Evolutionary conservation across 1,284 basidiomycete species (phyloP).

Genomic region (Tremellales sp.): DNA sequence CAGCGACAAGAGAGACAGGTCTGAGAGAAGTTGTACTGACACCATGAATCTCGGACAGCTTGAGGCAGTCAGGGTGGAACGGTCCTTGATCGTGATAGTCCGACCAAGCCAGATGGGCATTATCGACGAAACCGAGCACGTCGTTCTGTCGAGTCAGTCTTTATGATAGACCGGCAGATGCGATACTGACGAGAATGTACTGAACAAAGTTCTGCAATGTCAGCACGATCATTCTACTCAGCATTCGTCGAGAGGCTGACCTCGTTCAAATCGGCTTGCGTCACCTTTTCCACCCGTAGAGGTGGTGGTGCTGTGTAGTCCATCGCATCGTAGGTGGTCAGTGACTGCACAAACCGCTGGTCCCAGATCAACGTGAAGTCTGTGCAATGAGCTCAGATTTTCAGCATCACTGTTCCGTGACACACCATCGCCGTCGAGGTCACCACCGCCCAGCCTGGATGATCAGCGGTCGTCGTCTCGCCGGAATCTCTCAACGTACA

Average conservation of each 20-base stretch:
- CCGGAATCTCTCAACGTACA: constrained; percentile 17
- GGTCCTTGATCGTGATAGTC: constrained; percentile 23
- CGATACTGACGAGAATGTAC: constrained; percentile 38
- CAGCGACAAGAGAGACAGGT: neutral
- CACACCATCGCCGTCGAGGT: constrained; percentile 46
- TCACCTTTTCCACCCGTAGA: constrained; percentile 30
- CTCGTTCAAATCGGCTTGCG: constrained; percentile 43
- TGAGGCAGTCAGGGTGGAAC: constrained; percentile 23
- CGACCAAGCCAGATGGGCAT: constrained; percentile 42
- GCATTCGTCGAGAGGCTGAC: constrained; percentile 20
- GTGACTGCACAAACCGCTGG: constrained; percentile 33
- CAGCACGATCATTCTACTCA: neutral
- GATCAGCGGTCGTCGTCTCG: constrained; percentile 6
- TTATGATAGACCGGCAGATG: fast-evolving
- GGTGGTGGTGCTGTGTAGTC: constrained; percentile 42
- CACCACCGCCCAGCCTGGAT: constrained; percentile 45
- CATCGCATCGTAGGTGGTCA: constrained; percentile 35
- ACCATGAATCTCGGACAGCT: constrained; percentile 36
- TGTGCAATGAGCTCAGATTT: constrained; percentile 2
- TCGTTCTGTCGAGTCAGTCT: constrained; percentile 29
- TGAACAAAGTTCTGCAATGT: constrained; percentile 39
- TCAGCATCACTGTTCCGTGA: constrained; percentile 6
- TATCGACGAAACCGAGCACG: constrained; percentile 45
- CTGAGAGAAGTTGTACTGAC: constrained; percentile 26
- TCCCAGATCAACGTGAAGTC: constrained; percentile 50